Evolutionary conservation across 2,329 filamentous ascomycete species (phyloP), one percentile per base, ranked within the genome.

Genomic region (Pseudogymnoascus pannorum): DNA sequence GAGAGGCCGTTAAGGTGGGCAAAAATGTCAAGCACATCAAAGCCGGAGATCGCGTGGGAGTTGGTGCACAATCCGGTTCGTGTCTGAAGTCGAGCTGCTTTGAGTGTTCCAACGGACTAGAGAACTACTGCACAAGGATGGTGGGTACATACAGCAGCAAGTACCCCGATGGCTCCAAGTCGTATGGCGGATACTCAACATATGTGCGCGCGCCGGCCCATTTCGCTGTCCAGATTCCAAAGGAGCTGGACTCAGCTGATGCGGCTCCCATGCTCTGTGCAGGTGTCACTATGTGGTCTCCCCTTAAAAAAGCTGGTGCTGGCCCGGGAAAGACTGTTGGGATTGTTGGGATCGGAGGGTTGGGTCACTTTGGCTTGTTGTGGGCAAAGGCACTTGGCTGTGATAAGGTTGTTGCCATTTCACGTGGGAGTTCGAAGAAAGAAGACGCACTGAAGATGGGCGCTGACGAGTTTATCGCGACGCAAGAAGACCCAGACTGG

Each of bases 221-320:
- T 66, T 92, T 90, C 65, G 78, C 78, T 31, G 79, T 85, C 67
- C 80, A 80, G 64, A 82, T 85, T 36, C 82, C 82, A 0, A 80
- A 83, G n/a, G 71, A 69, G 1, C 72, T 85, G 8, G 72, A 76
- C 6, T 77, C 77, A 0, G 77, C 79, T 31, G 69, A 76, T 1
- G 80, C 78, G 0, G 82, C 88, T 1, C 89, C 89, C 1, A 85
- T 94, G 77, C 79, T 93, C 26, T 93, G 90, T 70, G 90, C 85
- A 1, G 90, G 91, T 1, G 80, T 93, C 59, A 94, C 90, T 0
- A 81, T 87, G 0, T 94, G 83, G 70, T 81, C 82, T 4, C 89
- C 90, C 0, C 74, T 94, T 14, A 80, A 81, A 58, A 80, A 86
- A 26, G 85, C 88, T 35, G 84, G 83, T 1, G 80, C 84, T 33